These are phyloP conservation scores for Colletotrichum lentis DNA, from an alignment of 2,329 filamentous ascomycete species.

Conservation along the genomic window DNA sequence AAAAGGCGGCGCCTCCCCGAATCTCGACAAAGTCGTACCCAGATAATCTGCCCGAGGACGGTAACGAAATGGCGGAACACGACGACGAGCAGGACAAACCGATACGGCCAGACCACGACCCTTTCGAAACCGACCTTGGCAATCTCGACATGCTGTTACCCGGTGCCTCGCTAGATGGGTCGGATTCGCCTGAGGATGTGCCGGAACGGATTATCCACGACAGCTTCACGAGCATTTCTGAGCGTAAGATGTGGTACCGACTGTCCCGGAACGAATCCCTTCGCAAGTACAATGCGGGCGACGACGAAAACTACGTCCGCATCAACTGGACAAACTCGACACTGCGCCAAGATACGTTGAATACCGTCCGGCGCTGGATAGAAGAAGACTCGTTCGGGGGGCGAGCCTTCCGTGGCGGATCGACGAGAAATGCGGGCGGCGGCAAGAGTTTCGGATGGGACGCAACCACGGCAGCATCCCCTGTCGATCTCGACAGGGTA, in stretches of 20 bases:
- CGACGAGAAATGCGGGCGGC: conserved; percentile 48
- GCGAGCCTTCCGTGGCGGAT: conserved; percentile 55
- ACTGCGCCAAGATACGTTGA: conserved; percentile 62
- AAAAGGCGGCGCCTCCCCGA: neutral
- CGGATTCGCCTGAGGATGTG: conserved; percentile 44
- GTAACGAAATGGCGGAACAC: neutral
- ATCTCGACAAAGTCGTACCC: neutral
- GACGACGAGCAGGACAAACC: conserved; percentile 12
- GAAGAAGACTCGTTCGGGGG: conserved; percentile 68
- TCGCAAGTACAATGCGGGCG: conserved; percentile 63
- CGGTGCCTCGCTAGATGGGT: conserved; percentile 37
- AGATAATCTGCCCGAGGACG: neutral
- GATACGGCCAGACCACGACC: conserved; percentile 27
- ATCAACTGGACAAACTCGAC: conserved; percentile 66
- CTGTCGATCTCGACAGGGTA: conserved; percentile 58
- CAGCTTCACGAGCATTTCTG: conserved; percentile 61
- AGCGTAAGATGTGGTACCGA: conserved; percentile 72
- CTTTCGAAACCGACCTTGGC: conserved; percentile 46
- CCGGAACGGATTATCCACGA: conserved; percentile 60
- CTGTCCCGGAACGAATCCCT: conserved; percentile 68
- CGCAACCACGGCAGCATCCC: conserved; percentile 53
- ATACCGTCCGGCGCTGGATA: conserved; percentile 71
- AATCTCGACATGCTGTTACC: conserved; percentile 48
- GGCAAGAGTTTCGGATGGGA: conserved; percentile 70
- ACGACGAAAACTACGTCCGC: conserved; percentile 67